A percentile compares a stretch with the other conserved stretches of the same genome.
phyloP scores from a whole-genome alignment of 75 land plant genomes.

The Gnetum montanum region DNA sequence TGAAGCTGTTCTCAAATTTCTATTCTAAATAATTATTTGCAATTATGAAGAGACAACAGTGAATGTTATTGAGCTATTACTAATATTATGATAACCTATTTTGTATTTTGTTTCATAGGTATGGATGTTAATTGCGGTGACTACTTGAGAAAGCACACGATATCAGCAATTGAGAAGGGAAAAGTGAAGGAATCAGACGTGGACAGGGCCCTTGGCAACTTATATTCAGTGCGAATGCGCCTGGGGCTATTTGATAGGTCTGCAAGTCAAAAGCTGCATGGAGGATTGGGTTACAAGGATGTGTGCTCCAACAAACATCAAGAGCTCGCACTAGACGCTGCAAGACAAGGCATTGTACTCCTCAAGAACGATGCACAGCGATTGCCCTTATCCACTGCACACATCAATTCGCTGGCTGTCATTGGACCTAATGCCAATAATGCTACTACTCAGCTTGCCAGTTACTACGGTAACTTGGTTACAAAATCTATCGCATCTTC shows the following conservation, averaged over 20 bases:
- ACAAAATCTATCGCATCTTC: too few relatives aligned
- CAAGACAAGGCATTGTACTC: constrained; percentile 78
- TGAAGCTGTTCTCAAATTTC: too few relatives aligned
- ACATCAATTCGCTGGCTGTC: constrained; percentile 42
- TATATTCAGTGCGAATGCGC: constrained; percentile 66
- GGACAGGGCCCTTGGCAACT: constrained; percentile 52
- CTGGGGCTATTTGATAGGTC: constrained; percentile 82
- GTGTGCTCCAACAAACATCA: constrained; percentile 64
- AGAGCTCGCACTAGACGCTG: constrained; percentile 74
- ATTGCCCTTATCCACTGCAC: constrained; percentile 43
- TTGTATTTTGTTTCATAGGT: constrained; percentile 26
- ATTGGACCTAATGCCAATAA: constrained; percentile 84
- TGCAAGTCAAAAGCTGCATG: constrained; percentile 29
- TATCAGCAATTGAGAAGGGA: constrained; percentile 17
- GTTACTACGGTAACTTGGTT: constrained; percentile 27
- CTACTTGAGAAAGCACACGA: constrained; percentile 21
- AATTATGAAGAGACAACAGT: too few relatives aligned
- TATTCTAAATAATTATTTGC: too few relatives aligned
- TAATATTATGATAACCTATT: too few relatives aligned
- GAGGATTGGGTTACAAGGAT: constrained; percentile 23
- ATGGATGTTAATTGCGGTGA: constrained; percentile 43
- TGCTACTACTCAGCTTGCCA: constrained; percentile 48
- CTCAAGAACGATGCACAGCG: constrained; percentile 58
- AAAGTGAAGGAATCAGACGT: constrained; percentile 12
- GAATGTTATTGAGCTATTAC: too few relatives aligned